These are phyloP conservation scores for Mortierella sp. DNA, from an alignment of 371 early-diverging fungal genomes.

Conservation along the genomic window DNA sequence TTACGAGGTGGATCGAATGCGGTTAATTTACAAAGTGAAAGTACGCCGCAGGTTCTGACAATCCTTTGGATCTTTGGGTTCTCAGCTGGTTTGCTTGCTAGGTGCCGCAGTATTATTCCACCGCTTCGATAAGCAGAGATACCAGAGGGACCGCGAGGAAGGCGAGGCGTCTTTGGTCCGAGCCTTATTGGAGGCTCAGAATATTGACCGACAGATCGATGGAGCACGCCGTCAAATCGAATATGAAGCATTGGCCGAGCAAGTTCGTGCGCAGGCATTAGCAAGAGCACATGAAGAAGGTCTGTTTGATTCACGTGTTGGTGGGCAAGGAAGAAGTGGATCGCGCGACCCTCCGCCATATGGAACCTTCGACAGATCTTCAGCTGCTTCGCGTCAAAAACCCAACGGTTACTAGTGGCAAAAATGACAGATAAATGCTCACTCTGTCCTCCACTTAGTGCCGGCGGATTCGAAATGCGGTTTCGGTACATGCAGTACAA, in stretches of 20 bases:
- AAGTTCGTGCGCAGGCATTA: constrained; percentile 35
- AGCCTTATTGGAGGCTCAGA: constrained; percentile 45
- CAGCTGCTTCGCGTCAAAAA: neutral
- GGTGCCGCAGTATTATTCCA: constrained; percentile 53
- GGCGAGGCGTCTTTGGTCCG: constrained; percentile 31
- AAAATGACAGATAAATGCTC: neutral
- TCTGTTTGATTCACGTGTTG: constrained; percentile 2
- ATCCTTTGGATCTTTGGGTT: neutral
- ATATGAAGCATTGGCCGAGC: constrained; percentile 28
- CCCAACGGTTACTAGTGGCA: neutral
- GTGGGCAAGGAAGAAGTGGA: constrained; percentile 5
- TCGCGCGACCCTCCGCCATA: constrained; percentile 45
- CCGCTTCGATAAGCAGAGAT: constrained; percentile 44
- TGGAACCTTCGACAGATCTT: constrained; percentile 24
- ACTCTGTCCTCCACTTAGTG: neutral
- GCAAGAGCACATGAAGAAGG: constrained; percentile 47
- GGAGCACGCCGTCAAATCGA: constrained; percentile 29
- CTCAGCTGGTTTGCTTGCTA: constrained; percentile 44
- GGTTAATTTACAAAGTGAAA: too few species aligned
- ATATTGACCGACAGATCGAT: constrained; percentile 41
- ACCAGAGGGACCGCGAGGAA: constrained; percentile 27
- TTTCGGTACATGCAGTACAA: too few species aligned
- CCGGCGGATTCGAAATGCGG: too few species aligned
- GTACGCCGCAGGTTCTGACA: neutral
- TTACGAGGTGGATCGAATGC: neutral